Evolutionary conservation across 495 filamentous ascomycete species (phyloP).

Genomic region (Viridothelium virens): DNA sequence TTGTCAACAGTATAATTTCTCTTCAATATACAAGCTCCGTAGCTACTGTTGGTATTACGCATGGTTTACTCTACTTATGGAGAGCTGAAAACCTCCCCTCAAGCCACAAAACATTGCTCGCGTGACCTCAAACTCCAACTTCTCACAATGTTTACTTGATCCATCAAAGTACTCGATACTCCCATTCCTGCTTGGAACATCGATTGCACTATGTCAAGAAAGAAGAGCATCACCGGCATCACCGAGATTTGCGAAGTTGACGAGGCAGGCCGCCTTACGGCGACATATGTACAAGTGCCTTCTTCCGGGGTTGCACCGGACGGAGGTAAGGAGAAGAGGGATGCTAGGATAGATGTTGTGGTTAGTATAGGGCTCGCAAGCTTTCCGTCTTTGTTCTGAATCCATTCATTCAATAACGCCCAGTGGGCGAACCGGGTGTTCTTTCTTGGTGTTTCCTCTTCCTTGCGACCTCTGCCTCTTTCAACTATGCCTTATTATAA

Average conservation of each 20-base stretch:
- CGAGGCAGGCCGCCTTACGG: conserved; percentile 44
- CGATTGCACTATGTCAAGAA: neutral
- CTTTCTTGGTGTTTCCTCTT: too few species aligned
- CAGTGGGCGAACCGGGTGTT: too few species aligned
- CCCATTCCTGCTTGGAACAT: neutral
- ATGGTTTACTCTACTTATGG: too few species aligned
- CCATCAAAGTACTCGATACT: too few species aligned
- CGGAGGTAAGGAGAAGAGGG: conserved; percentile 14
- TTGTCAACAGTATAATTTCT: too few species aligned
- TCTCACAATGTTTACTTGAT: too few species aligned
- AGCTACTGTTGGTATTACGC: too few species aligned
- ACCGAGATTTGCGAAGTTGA: conserved; percentile 39
- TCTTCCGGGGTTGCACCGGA: conserved; percentile 1
- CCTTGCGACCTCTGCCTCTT: too few species aligned
- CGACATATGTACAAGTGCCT: conserved; percentile 40
- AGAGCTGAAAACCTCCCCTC: neutral
- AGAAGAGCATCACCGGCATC: conserved; percentile 7
- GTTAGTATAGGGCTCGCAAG: conserved; percentile 21
- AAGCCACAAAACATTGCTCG: neutral
- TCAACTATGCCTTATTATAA: too few species aligned
- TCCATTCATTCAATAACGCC: too few species aligned
- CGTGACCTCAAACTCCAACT: neutral
- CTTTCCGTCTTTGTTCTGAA: neutral
- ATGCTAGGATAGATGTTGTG: conserved; percentile 32
- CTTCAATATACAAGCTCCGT: too few species aligned